Evolutionary conservation across 805 yeast species (phyloP).

Genomic region (Myxozyma geophila): DNA sequence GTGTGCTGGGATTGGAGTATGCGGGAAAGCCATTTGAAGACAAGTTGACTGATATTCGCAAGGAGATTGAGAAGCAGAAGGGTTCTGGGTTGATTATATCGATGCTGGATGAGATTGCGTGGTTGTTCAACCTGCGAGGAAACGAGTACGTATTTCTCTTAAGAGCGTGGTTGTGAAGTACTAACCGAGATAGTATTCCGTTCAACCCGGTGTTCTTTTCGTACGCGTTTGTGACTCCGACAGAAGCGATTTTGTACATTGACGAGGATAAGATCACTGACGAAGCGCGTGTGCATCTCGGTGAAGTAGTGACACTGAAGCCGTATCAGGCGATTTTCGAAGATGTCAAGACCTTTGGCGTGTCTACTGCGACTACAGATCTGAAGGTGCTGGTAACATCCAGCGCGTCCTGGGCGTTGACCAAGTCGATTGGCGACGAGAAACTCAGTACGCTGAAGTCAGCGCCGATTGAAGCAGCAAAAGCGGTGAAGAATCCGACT

Average conservation of each 20-base stretch:
- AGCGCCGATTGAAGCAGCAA: slow-evolving; percentile 63
- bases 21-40: slow-evolving; percentile 67
- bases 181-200: slow-evolving; percentile 51
- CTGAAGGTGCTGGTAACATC: slow-evolving; percentile 57
- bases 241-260: slow-evolving; percentile 56
- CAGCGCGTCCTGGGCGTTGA: slow-evolving; percentile 70
- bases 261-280: slow-evolving; percentile 53
- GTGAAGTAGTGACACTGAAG: slow-evolving; percentile 53
- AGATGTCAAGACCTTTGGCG: slow-evolving; percentile 20
- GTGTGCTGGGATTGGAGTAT: slow-evolving; percentile 56
- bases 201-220: slow-evolving; percentile 87
- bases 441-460: slow-evolving; percentile 53
- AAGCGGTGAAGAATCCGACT: slow-evolving; percentile 72
- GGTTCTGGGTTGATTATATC: slow-evolving; percentile 60
- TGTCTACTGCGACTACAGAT: slow-evolving; percentile 38
- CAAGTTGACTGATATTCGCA: slow-evolving; percentile 57
- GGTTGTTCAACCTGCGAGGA: slow-evolving; percentile 86
- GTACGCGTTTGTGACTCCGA: slow-evolving; percentile 56
- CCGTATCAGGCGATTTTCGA: slow-evolving; percentile 40
- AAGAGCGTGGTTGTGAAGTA: too few species aligned
- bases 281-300: slow-evolving; percentile 50
- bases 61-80: slow-evolving; percentile 40
- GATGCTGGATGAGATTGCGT: slow-evolving; percentile 88
- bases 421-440: slow-evolving; percentile 53
- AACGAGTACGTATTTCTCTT: slow-evolving; percentile 57